These are phyloP conservation scores for Ceratobasidium sp. DNA, from an alignment of 1,284 basidiomycete species.

Conservation along the genomic window DNA sequence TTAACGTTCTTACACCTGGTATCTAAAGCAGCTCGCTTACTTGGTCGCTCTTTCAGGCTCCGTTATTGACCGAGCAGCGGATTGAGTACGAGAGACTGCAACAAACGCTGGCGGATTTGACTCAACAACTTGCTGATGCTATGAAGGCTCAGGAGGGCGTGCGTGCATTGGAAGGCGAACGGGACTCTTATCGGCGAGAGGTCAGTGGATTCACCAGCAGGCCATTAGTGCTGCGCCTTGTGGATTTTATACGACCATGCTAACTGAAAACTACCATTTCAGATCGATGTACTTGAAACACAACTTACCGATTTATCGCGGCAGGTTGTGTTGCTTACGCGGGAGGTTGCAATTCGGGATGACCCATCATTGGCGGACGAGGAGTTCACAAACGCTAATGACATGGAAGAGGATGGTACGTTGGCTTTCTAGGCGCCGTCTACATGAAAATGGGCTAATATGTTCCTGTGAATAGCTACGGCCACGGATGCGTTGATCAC, in stretches of 20 bases:
- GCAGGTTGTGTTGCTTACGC: constrained; percentile 83
- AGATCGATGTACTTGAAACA: constrained; percentile 76
- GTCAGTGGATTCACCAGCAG: background rate
- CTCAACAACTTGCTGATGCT: constrained; percentile 77
- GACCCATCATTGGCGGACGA: constrained; percentile 82
- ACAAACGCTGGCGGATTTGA: constrained; percentile 81
- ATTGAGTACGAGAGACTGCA: constrained; percentile 83
- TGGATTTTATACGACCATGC: constrained; percentile 65
- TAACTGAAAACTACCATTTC: too few species aligned
- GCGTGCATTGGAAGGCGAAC: constrained; percentile 56
- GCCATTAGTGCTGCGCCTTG: too few species aligned
- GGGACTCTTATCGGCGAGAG: constrained; percentile 58
- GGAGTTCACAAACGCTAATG: constrained; percentile 65
- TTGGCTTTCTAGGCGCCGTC: too few species aligned
- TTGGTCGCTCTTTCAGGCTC: constrained; percentile 68
- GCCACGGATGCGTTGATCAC: constrained; percentile 79
- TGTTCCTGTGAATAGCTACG: constrained; percentile 62
- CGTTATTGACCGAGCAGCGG: constrained; percentile 86
- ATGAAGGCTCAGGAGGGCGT: constrained; percentile 55
- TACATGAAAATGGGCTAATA: too few species aligned
- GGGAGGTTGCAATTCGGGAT: constrained; percentile 81
- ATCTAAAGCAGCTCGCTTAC: constrained; percentile 6
- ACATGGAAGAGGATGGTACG: constrained; percentile 55
- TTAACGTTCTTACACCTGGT: constrained; percentile 41
- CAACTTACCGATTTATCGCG: constrained; percentile 88